A percentile compares a stretch with the other conserved stretches of the same genome.
phyloP scores from a whole-genome alignment of 352 stramenopile species.

The Phytophthora citricola region DNA sequence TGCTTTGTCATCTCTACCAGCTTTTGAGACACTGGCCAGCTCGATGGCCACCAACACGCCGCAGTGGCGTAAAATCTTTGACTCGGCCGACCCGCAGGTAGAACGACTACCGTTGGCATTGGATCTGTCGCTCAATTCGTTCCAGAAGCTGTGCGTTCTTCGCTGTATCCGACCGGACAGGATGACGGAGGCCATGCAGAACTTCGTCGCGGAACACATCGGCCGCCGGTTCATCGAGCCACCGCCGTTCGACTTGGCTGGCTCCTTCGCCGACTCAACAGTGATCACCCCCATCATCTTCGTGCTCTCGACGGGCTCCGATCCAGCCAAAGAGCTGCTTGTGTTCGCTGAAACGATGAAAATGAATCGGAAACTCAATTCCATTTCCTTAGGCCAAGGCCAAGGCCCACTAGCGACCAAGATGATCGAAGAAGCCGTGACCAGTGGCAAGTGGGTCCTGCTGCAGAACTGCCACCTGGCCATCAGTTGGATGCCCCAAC shows the following conservation, averaged over 20 bases:
- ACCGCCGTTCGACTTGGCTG: slow-evolving; percentile 90
- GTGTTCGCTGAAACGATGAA: slow-evolving; percentile 88
- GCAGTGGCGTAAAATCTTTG: slow-evolving; percentile 78
- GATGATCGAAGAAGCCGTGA: slow-evolving; percentile 91
- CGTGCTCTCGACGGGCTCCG: slow-evolving; percentile 93
- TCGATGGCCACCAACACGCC: slow-evolving; percentile 61
- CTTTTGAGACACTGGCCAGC: slow-evolving; percentile 60
- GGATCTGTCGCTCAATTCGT: slow-evolving; percentile 71
- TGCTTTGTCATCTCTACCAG: slow-evolving; percentile 66
- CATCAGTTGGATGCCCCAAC: slow-evolving; percentile 95
- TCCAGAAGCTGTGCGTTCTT: slow-evolving; percentile 86
- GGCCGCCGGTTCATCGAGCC: slow-evolving; percentile 92
- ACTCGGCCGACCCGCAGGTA: slow-evolving; percentile 83
- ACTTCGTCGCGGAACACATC: slow-evolving; percentile 89
- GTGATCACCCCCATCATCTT: slow-evolving; percentile 94
- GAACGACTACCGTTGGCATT: slow-evolving; percentile 69
- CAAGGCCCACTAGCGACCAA: slow-evolving; percentile 91
- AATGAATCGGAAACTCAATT: slow-evolving; percentile 92
- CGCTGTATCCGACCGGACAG: slow-evolving; percentile 83
- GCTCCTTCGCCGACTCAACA: slow-evolving; percentile 92
- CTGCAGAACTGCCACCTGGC: slow-evolving; percentile 96
- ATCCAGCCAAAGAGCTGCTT: slow-evolving; percentile 94
- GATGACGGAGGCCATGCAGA: slow-evolving; percentile 90
- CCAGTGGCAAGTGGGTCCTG: slow-evolving; percentile 94
- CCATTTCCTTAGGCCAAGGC: slow-evolving; percentile 94